Evolutionary conservation across 306 rosid species (phyloP).

Genomic region (Benincasa hispida): DNA sequence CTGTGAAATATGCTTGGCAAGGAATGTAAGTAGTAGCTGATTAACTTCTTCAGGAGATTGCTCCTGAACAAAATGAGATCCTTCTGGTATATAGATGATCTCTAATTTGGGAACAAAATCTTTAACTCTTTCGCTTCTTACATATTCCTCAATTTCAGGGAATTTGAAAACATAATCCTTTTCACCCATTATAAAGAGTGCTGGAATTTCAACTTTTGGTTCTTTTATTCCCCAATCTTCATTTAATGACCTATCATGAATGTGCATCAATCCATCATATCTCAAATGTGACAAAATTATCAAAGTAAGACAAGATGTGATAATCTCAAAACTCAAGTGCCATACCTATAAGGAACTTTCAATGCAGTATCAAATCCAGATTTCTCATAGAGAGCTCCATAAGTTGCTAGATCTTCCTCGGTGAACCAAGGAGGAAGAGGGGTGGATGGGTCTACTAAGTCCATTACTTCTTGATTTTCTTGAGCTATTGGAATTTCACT

Average conservation of each 20-base stretch:
- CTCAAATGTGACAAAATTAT: background rate
- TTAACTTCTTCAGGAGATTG: conserved; percentile 60
- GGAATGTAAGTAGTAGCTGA: conserved; percentile 49
- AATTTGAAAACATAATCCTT: conserved; percentile 53
- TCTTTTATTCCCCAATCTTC: conserved; percentile 27
- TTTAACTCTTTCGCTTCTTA: conserved; percentile 41
- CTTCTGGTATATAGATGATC: conserved; percentile 47
- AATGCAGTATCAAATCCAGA: conserved; percentile 63
- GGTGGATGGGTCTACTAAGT: conserved; percentile 52
- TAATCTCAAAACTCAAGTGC: background rate
- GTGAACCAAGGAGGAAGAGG: conserved; percentile 79
- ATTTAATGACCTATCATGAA: conserved; percentile 31
- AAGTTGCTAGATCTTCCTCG: conserved; percentile 62
- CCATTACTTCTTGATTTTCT: conserved; percentile 80
- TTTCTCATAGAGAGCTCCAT: conserved; percentile 60
- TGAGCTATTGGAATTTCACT: conserved; percentile 58
- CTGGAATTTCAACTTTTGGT: conserved; percentile 39
- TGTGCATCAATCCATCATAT: background rate
- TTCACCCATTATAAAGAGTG: conserved; percentile 43
- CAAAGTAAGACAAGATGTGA: background rate
- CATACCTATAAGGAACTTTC: conserved; percentile 72
- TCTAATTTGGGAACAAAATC: conserved; percentile 45
- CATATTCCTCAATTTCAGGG: conserved; percentile 50
- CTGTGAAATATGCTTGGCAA: conserved; percentile 37
- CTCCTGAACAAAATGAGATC: conserved; percentile 84